Conservation (phyloP, 1,139 yeast genomes). For the Pichia inconspicua region DNA sequence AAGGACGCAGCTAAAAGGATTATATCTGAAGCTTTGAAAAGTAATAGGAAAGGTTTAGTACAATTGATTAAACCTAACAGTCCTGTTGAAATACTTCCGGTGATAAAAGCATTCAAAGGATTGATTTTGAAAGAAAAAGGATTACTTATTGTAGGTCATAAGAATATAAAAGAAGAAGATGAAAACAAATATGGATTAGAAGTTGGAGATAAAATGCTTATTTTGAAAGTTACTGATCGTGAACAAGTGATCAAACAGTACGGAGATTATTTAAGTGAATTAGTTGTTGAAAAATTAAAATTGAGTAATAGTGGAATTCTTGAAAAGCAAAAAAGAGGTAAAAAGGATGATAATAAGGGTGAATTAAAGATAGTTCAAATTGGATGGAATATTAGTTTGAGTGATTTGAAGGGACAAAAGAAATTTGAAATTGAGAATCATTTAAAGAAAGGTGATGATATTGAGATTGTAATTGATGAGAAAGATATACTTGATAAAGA, state of each 20-base stretch:
- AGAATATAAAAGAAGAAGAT: conserved; percentile 9
- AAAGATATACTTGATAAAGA: conserved; percentile 19
- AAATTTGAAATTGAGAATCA: conserved; percentile 34
- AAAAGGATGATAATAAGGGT: conserved; percentile 21
- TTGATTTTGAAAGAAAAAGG: conserved; percentile 21
- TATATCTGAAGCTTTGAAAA: conserved; percentile 12
- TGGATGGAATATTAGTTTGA: conserved; percentile 38
- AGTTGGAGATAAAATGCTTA: conserved; percentile 20
- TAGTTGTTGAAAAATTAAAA: conserved; percentile 18
- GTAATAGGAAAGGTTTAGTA: conserved; percentile 15
- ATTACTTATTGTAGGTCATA: conserved; percentile 14
- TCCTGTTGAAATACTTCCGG: conserved; percentile 9
- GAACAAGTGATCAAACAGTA: conserved; percentile 32
- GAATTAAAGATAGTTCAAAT: conserved; percentile 31
- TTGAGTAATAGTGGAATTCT: conserved; percentile 14
- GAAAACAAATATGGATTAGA: conserved; percentile 3
- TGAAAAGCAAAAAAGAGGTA: conserved; percentile 22
- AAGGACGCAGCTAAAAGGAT: conserved; percentile 20
- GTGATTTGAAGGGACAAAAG: conserved; percentile 38
- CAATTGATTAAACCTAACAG: conserved; percentile 16
- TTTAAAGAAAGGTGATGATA: conserved; percentile 32
- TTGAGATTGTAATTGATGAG: conserved; percentile 32
- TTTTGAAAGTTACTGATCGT: conserved; percentile 32
- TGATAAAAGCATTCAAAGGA: conserved; percentile 13
- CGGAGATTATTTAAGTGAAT: conserved; percentile 28